These are phyloP conservation scores for Oryza officinalis DNA, from an alignment of 176 grass and related monocot genomes.

Conservation along the genomic window DNA sequence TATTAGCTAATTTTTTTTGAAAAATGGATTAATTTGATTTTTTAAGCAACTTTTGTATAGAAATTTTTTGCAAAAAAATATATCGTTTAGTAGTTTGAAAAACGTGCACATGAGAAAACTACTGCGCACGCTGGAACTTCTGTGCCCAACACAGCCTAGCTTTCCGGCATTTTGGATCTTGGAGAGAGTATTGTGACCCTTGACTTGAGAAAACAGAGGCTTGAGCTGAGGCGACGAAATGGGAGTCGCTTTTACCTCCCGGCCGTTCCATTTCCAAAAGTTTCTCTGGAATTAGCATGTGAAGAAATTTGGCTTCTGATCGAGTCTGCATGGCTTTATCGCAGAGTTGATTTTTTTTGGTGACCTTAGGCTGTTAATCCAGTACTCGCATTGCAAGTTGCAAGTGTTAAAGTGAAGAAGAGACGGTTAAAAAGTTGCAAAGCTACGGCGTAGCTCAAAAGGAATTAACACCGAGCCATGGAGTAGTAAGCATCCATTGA, in stretches of 20 bases:
- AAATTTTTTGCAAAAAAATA: too few relatives aligned
- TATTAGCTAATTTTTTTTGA: too few relatives aligned
- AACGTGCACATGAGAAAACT: too few relatives aligned
- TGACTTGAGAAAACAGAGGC: background rate
- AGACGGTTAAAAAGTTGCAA: background rate
- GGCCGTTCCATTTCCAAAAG: constrained; percentile 5
- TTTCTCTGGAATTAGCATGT: background rate
- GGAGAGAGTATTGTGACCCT: constrained; percentile 5
- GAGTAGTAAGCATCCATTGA: too few relatives aligned
- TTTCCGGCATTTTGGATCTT: constrained; percentile 42
- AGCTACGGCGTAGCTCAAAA: background rate
- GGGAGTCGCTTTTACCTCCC: background rate
- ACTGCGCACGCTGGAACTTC: too few relatives aligned
- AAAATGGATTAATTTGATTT: too few relatives aligned
- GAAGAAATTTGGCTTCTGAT: background rate
- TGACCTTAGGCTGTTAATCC: background rate
- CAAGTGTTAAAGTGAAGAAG: background rate
- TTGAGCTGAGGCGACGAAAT: background rate
- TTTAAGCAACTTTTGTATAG: too few relatives aligned
- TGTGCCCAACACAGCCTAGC: too few relatives aligned
- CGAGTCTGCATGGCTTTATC: background rate
- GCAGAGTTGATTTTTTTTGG: background rate
- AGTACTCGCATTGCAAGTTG: background rate
- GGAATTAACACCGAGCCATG: background rate
- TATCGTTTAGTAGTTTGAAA: too few relatives aligned